phyloP scores from a whole-genome alignment of 2,329 filamentous ascomycete genomes.

The Chaetomiaceae sp. region DNA sequence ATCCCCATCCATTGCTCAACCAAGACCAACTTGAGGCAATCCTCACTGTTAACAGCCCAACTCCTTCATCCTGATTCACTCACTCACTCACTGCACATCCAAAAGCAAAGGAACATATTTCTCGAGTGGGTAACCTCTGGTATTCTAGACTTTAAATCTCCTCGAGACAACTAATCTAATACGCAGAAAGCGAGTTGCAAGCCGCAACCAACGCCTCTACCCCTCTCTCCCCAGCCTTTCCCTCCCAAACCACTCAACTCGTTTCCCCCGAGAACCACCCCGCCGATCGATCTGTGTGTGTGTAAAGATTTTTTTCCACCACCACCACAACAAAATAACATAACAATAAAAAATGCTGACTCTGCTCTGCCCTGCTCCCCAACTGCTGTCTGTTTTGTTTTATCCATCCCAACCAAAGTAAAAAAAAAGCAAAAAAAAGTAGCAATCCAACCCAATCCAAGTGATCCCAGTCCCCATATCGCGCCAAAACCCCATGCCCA shows the following conservation, averaged over 20 bases:
- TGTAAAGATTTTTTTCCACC: too few relatives aligned
- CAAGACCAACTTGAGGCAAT: too few relatives aligned
- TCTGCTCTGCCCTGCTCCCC: conserved; percentile 1
- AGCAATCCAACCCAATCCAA: conserved; percentile 22
- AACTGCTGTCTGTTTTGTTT: not conserved
- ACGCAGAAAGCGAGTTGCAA: conserved; percentile 60
- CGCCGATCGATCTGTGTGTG: conserved; percentile 15
- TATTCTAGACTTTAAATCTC: conserved; percentile 44
- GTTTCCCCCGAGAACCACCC: not conserved
- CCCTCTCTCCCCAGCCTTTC: conserved; percentile 1
- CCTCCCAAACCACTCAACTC: not conserved
- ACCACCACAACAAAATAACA: conserved; percentile 15
- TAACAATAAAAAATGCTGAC: conserved; percentile 17
- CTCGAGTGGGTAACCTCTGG: conserved; percentile 63
- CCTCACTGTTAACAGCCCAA: too few relatives aligned
- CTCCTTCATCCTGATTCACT: too few relatives aligned
- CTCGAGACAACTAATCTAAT: conserved; percentile 48
- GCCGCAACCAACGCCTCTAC: conserved; percentile 27
- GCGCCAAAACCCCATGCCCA: conserved; percentile 13
- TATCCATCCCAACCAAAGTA: not conserved
- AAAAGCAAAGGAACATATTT: not conserved
- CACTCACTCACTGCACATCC: not conserved
- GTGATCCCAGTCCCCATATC: conserved; percentile 21
- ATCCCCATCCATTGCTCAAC: too few relatives aligned
- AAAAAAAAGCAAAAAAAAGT: conserved; percentile 24